A percentile compares a stretch with the other conserved stretches of the same genome.
These are phyloP conservation scores for Didymosphaeria variabile DNA, from an alignment of 2,329 filamentous ascomycete genomes.

Conservation along the genomic window DNA sequence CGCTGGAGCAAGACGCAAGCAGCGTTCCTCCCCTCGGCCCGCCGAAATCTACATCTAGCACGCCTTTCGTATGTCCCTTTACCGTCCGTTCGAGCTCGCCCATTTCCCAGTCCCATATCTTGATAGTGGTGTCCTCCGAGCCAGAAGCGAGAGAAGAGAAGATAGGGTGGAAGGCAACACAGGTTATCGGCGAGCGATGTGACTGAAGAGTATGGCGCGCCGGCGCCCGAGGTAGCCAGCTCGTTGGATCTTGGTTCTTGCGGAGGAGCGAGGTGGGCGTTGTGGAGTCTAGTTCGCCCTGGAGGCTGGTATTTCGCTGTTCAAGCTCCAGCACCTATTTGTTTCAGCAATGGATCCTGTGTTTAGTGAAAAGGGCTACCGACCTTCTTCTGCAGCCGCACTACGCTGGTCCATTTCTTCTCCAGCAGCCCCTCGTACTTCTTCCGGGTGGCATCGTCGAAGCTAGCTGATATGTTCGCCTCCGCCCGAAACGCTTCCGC, in stretches of 20 bases:
- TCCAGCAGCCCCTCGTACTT: constrained; percentile 94
- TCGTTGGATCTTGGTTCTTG: constrained; percentile 82
- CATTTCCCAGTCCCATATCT: constrained; percentile 97
- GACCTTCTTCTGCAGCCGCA: constrained; percentile 94
- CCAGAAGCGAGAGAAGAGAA: constrained; percentile 91
- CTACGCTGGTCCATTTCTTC: constrained; percentile 98
- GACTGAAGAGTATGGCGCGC: constrained; percentile 84
- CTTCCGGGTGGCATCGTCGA: constrained; percentile 84
- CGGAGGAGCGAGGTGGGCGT: constrained; percentile 81
- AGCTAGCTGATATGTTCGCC: constrained; percentile 74
- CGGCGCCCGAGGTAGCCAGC: constrained; percentile 86
- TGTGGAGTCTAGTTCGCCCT: constrained; percentile 83
- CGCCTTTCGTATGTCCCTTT: constrained; percentile 89
- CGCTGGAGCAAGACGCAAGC: constrained; percentile 84
- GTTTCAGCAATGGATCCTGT: constrained; percentile 24
- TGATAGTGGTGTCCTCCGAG: constrained; percentile 92
- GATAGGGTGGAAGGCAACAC: constrained; percentile 89
- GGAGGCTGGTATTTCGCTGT: constrained; percentile 74
- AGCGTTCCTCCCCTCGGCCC: constrained; percentile 82
- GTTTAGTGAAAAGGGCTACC: constrained; percentile 18
- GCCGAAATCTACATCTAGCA: constrained; percentile 89
- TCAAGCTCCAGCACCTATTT: constrained; percentile 91
- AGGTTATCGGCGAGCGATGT: constrained; percentile 82
- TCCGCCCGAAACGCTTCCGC: constrained; percentile 80
- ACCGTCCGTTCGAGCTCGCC: constrained; percentile 90